These are phyloP conservation scores for Chytriomyces confervae DNA, from an alignment of 192 early-diverging fungal species.

Conservation along the genomic window DNA sequence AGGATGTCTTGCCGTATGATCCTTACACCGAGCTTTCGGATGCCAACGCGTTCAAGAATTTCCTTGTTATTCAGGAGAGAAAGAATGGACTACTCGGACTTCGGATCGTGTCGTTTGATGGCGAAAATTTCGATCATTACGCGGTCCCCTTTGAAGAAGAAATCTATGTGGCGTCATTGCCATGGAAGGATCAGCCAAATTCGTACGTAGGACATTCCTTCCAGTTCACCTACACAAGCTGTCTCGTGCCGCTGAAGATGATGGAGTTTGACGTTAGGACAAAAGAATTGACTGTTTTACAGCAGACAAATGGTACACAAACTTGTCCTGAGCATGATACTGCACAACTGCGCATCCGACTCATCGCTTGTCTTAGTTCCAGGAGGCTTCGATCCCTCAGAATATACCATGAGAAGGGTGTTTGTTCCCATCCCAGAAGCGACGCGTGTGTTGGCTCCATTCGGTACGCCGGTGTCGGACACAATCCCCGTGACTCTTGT, in stretches of 20 bases:
- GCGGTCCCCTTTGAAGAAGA: neutral
- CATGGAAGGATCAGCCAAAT: neutral
- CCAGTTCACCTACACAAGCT: slow-evolving; percentile 49
- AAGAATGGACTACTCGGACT: slow-evolving; percentile 66
- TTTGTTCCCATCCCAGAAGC: slow-evolving; percentile 44
- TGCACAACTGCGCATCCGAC: neutral
- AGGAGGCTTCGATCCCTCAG: slow-evolving; percentile 23
- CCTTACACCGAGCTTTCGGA: slow-evolving; percentile 68
- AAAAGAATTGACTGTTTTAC: slow-evolving; percentile 32
- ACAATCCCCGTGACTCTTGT: slow-evolving; percentile 51
- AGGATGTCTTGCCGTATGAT: slow-evolving; percentile 63
- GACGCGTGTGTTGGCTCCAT: slow-evolving; percentile 39
- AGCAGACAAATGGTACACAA: slow-evolving; percentile 24
- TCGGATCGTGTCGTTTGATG: slow-evolving; percentile 47
- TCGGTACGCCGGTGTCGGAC: slow-evolving; percentile 46
- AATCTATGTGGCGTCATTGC: neutral
- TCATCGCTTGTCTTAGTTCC: neutral
- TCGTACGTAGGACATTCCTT: slow-evolving; percentile 10
- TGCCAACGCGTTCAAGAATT: slow-evolving; percentile 58
- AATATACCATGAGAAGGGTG: slow-evolving; percentile 32
- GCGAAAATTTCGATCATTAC: slow-evolving; percentile 21
- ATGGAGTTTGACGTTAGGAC: slow-evolving; percentile 47
- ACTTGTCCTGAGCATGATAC: neutral
- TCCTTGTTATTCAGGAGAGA: slow-evolving; percentile 63
- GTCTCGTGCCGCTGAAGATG: slow-evolving; percentile 38